Percentiles rank a stretch among this genome's conserved stretches.
Evolutionary conservation across 2,329 filamentous ascomycete species (phyloP).

Genomic region (Aschersonia sp.): DNA sequence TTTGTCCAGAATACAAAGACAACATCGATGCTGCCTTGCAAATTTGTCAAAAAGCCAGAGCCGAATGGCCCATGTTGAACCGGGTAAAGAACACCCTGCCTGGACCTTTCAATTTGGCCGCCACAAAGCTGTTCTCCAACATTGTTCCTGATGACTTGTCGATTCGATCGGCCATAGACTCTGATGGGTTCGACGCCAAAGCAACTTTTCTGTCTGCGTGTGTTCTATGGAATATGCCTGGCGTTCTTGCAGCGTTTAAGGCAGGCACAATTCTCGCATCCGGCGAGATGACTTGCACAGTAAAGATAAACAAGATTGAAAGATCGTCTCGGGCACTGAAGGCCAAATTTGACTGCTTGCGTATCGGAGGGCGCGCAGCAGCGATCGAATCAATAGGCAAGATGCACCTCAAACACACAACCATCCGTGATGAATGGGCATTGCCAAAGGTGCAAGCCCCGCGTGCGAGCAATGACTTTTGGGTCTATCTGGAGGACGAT

Average conservation of each 20-base stretch:
- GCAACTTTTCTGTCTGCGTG: conserved; percentile 29
- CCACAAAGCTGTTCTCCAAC: conserved; percentile 49
- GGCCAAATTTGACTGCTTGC: conserved; percentile 28
- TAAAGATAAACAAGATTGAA: conserved; percentile 44
- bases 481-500: conserved; percentile 55
- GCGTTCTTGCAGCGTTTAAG: conserved; percentile 15
- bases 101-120: conserved; percentile 68
- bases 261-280: conserved; percentile 17
- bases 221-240: conserved; percentile 19
- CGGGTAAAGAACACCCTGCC: conserved; percentile 43
- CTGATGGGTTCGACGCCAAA: conserved; percentile 26
- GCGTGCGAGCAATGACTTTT: conserved; percentile 9
- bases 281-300: conserved; percentile 35
- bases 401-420: conserved; percentile 25
- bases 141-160: conserved; percentile 15
- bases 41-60: conserved; percentile 51
- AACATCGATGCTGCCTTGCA: conserved; percentile 52
- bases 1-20: conserved; percentile 65
- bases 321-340: conserved; percentile 24
- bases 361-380: conserved; percentile 16
- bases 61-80: conserved; percentile 49
- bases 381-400: conserved; percentile 28
- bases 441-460: conserved; percentile 11
- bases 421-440: conserved; percentile 34
- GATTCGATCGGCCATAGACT: conserved; percentile 11